phyloP scores from a whole-genome alignment of 805 yeast species.

The Ogataea angusta region DNA sequence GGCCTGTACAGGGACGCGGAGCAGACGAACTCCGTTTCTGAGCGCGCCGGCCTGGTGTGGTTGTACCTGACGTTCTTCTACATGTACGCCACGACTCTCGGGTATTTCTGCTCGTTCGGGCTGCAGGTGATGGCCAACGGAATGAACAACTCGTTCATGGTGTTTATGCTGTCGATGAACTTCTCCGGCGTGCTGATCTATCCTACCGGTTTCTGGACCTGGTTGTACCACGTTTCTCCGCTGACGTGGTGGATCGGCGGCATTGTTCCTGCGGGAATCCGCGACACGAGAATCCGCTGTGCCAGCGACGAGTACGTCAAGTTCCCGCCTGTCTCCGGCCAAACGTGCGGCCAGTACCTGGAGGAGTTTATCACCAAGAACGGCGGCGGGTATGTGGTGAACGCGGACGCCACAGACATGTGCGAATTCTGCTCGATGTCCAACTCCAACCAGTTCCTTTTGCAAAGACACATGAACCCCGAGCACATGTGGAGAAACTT shows the following conservation, averaged over 20 bases:
- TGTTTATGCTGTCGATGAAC: constrained; percentile 56
- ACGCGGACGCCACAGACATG: constrained; percentile 39
- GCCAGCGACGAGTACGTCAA: constrained; percentile 42
- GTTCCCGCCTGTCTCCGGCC: constrained; percentile 47
- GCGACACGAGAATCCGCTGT: constrained; percentile 45
- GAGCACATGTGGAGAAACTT: constrained; percentile 55
- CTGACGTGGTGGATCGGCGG: constrained; percentile 59
- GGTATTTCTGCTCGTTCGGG: constrained; percentile 53
- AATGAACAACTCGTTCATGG: constrained; percentile 51
- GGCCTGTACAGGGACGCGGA: constrained; percentile 59
- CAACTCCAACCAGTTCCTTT: constrained; percentile 46
- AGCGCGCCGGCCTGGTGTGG: constrained; percentile 50
- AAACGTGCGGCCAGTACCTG: constrained; percentile 56
- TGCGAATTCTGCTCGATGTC: constrained; percentile 60
- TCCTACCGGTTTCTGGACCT: constrained; percentile 62
- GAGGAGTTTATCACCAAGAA: constrained; percentile 29
- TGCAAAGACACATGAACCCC: constrained; percentile 37
- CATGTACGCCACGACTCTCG: constrained; percentile 53
- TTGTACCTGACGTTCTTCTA: constrained; percentile 40
- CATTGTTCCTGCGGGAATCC: constrained; percentile 49
- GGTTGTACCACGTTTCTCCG: constrained; percentile 69
- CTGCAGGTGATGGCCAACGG: constrained; percentile 55
- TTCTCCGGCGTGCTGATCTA: constrained; percentile 74
- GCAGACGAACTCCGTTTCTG: constrained; percentile 39
- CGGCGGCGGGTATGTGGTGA: constrained; percentile 48